Conservation (phyloP, 2,329 filamentous ascomycete genomes). For the Neofusicoccum cordaticola region DNA sequence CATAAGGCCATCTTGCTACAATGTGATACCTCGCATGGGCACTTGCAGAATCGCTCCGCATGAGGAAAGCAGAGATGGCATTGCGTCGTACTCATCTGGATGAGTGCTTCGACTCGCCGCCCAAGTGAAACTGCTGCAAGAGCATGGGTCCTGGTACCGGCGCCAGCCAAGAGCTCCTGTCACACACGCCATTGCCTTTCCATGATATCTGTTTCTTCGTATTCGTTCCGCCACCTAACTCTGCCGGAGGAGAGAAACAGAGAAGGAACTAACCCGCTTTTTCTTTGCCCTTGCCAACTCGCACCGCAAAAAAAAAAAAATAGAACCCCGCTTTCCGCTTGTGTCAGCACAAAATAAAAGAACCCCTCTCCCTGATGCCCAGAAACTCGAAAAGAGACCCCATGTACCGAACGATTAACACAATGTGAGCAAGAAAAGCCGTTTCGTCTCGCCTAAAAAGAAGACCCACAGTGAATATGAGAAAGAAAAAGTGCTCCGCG, state of each 20-base stretch:
- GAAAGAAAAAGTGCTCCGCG: background rate
- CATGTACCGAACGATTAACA: background rate
- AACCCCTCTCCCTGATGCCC: background rate
- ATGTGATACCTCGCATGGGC: too few species aligned
- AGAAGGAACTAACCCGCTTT: background rate
- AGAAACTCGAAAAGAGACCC: background rate
- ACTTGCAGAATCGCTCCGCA: too few species aligned
- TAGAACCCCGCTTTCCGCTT: background rate
- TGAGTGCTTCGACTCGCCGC: too few species aligned
- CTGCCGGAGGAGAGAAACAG: background rate
- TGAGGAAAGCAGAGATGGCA: too few species aligned
- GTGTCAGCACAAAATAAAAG: background rate
- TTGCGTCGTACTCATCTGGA: too few species aligned
- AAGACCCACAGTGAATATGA: background rate
- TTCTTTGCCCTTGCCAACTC: background rate
- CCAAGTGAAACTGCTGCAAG: too few species aligned
- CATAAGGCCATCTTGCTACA: too few species aligned
- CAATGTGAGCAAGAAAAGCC: background rate
- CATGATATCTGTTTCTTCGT: background rate
- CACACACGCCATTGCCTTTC: too few species aligned
- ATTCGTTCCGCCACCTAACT: background rate
- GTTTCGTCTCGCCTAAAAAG: background rate
- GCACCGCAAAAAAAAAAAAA: background rate
- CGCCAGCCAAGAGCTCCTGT: too few species aligned
- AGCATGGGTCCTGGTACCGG: too few species aligned